phyloP scores from a whole-genome alignment of 2,329 filamentous ascomycete genomes.

The Hypoxylon sp. region DNA sequence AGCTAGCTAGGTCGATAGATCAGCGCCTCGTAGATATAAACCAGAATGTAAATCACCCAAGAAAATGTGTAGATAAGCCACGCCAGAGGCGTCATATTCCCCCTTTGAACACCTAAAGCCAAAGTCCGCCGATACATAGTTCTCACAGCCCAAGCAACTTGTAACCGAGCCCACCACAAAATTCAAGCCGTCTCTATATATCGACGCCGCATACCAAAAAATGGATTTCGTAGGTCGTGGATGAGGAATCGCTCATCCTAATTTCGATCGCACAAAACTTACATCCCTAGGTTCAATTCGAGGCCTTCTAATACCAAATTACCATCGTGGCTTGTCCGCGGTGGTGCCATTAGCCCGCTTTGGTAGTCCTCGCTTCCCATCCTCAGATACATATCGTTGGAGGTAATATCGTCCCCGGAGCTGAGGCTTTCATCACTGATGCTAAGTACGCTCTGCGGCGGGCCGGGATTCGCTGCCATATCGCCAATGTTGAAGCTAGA shows the following conservation, averaged over 20 bases:
- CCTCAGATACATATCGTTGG: slow-evolving; percentile 63
- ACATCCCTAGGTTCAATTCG: slow-evolving; percentile 47
- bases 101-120: slow-evolving; percentile 32
- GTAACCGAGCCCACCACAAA: slow-evolving; percentile 26
- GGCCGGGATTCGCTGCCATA: slow-evolving; percentile 59
- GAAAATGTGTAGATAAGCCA: slow-evolving; percentile 21
- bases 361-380: slow-evolving; percentile 59
- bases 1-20: slow-evolving; percentile 10
- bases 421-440: slow-evolving; percentile 72
- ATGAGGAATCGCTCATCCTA: slow-evolving; percentile 4
- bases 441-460: slow-evolving; percentile 68
- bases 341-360: slow-evolving; percentile 48
- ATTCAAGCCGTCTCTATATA: slow-evolving; percentile 35
- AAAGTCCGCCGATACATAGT: slow-evolving; percentile 22
- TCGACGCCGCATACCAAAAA: slow-evolving; percentile 35
- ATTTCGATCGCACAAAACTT: slow-evolving; percentile 16
- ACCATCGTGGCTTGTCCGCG: slow-evolving; percentile 48
- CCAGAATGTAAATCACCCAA: slow-evolving; percentile 25
- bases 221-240: slow-evolving; percentile 18
- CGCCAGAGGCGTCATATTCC: slow-evolving; percentile 23
- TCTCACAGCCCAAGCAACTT: slow-evolving; percentile 22
- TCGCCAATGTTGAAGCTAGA: slow-evolving; percentile 66
- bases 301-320: slow-evolving; percentile 47
- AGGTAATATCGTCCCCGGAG: slow-evolving; percentile 66
- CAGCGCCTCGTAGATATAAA: slow-evolving; percentile 5